phyloP scores from a whole-genome alignment of 768 basidiomycete genomes.

The Suillus clintonianus region DNA sequence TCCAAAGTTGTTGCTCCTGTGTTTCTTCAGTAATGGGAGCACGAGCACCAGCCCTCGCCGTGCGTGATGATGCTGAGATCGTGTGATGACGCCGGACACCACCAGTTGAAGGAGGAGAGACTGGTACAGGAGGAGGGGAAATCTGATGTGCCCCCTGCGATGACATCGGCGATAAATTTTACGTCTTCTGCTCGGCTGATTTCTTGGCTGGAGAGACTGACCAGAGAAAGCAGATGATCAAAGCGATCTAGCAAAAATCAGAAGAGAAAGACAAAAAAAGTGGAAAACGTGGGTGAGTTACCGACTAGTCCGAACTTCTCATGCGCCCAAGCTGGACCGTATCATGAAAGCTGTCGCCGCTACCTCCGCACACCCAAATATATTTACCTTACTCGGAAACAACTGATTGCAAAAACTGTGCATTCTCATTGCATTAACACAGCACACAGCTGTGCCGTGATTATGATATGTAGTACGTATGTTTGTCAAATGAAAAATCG shows the following conservation, averaged over 20 bases:
- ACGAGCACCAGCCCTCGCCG: slow-evolving; percentile 59
- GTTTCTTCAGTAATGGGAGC: slow-evolving; percentile 69
- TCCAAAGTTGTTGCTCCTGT: slow-evolving; percentile 58
- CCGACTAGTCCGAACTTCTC: slow-evolving; percentile 1
- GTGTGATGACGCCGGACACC: slow-evolving; percentile 80
- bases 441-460: background rate
- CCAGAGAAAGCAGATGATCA: background rate
- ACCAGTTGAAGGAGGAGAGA: slow-evolving; percentile 39
- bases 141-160: slow-evolving; percentile 38
- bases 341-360: background rate
- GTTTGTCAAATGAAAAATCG: background rate
- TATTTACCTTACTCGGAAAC: background rate
- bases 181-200: slow-evolving; percentile 8
- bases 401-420: background rate
- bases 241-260: slow-evolving; percentile 8
- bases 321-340: background rate
- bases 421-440: background rate
- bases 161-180: slow-evolving; percentile 31
- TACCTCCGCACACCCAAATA: background rate
- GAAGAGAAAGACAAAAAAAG: slow-evolving; percentile 9
- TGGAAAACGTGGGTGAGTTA: slow-evolving; percentile 1
- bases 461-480: background rate
- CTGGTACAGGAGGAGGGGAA: slow-evolving; percentile 44
- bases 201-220: slow-evolving; percentile 1
- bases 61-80: slow-evolving; percentile 73